Evolutionary conservation across 352 stramenopile species (phyloP), one percentile per base, ranked within the genome.

Genomic region (Pythium plurisporium): DNA sequence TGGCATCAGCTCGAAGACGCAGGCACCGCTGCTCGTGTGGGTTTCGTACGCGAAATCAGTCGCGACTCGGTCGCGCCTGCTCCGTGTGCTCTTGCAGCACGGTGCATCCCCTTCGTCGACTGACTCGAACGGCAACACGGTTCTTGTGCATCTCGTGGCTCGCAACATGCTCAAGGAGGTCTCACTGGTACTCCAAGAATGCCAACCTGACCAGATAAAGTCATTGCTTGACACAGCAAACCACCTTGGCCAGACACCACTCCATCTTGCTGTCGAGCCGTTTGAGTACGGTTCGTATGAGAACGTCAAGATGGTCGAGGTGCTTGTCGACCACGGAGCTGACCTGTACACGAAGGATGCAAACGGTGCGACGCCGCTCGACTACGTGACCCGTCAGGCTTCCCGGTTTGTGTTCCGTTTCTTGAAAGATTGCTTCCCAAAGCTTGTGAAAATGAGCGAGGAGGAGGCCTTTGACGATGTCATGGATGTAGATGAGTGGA

Each of bases 231-330:
- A 86, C 33, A 68, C 74, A 15, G 69, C 55, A 1, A 91, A 89
- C 51, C 20, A 56, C 3, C 29, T 41, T 9, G 78, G 80, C 0
- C 63, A 84, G 44, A 86, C 77, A 0, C 69, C 66, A 1, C 56
- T 87, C 23, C 82, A 91, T 46, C 58, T 86, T 25, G 78, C 73
- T n/a, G 69, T 92, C 7, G 70, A 83, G 34, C 75, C 82, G 14
- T 58, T 79, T 8, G 52, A 62, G 23, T 85, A 79, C 33, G 78
- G 74, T 1, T 90, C 82, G 1, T 87, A 79, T 59, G 82, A 92
- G 51, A 92, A 89, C 43, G 68, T 62, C 0, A 27, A 49, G 10
- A 55, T 92, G 7, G 34, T 89, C 25, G 50, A 74, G 12, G 57
- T 87, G n/a, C 59, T 92, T 1, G 31, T 89, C 10, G 50, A 69